These are phyloP conservation scores for Boletus subparvulus DNA, from an alignment of 768 basidiomycete genomes.

Conservation along the genomic window DNA sequence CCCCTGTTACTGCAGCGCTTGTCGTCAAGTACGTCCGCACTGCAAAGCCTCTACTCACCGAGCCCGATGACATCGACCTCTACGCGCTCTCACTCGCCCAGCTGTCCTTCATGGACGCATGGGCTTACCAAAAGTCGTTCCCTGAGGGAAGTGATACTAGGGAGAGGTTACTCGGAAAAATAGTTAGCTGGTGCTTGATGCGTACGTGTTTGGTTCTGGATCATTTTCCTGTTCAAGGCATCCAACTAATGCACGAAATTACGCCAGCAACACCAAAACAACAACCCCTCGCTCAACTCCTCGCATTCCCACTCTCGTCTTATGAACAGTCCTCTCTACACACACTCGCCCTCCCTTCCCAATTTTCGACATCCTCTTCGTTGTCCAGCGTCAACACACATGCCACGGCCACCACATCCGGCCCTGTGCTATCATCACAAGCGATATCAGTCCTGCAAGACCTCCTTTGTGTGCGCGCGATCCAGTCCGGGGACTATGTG, in stretches of 20 bases:
- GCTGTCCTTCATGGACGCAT: conserved; percentile 64
- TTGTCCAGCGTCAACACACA: conserved; percentile 5
- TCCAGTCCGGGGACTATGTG: conserved; percentile 66
- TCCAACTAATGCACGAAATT: neutral
- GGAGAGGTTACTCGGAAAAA: conserved; percentile 51
- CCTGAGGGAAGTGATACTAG: conserved; percentile 56
- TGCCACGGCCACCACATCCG: neutral
- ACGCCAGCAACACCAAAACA: conserved; percentile 57
- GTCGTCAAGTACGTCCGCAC: conserved; percentile 75
- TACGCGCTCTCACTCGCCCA: conserved; percentile 70
- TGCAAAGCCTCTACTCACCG: conserved; percentile 66
- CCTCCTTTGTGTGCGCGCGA: conserved; percentile 73
- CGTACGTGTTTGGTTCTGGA: conserved; percentile 48
- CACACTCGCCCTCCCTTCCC: conserved; percentile 54
- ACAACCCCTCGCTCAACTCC: conserved; percentile 55
- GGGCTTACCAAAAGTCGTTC: conserved; percentile 74
- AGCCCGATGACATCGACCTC: conserved; percentile 68
- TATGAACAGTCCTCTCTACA: conserved; percentile 64
- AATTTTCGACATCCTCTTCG: conserved; percentile 33
- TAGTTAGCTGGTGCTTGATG: conserved; percentile 66
- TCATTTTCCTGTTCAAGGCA: neutral
- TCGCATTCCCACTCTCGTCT: conserved; percentile 62
- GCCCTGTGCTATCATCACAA: conserved; percentile 37
- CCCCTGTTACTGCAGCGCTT: conserved; percentile 34
- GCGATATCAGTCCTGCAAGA: conserved; percentile 67